Percentiles rank a stretch among this genome's conserved stretches.
phyloP scores from a whole-genome alignment of 495 filamentous ascomycete genomes.

The Neurospora hispaniola region DNA sequence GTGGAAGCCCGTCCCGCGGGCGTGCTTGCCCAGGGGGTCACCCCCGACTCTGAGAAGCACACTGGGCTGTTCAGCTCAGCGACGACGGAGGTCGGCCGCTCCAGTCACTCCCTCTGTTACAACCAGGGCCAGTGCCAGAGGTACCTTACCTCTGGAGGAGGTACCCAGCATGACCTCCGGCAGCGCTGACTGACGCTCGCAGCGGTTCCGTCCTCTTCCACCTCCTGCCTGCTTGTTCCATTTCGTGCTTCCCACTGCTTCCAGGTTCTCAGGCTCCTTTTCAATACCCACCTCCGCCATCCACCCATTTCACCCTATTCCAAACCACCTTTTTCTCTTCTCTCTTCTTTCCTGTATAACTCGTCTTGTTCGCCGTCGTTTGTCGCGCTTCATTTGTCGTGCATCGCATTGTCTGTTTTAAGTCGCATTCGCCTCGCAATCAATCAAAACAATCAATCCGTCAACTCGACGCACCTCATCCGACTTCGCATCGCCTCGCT shows the following conservation, averaged over 20 bases:
- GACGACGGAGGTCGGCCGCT: not conserved
- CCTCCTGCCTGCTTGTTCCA: slow-evolving; percentile 23
- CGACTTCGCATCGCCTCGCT: not conserved
- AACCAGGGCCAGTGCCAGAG: not conserved
- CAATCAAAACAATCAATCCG: not conserved
- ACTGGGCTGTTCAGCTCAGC: not conserved
- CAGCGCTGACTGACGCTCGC: not conserved
- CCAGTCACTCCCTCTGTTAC: not conserved
- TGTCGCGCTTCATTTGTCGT: slow-evolving; percentile 5
- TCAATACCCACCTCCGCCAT: slow-evolving; percentile 13
- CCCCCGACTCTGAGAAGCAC: not conserved
- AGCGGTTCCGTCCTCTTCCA: slow-evolving; percentile 27
- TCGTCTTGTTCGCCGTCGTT: slow-evolving; percentile 25
- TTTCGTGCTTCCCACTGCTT: not conserved
- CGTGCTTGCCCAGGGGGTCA: not conserved
- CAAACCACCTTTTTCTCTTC: slow-evolving; percentile 16
- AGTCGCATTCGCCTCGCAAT: not conserved
- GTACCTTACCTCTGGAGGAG: not conserved
- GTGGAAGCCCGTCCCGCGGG: not conserved
- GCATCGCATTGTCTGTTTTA: slow-evolving; percentile 18
- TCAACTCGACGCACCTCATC: not conserved
- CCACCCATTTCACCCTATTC: slow-evolving; percentile 10
- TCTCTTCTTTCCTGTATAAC: slow-evolving; percentile 18
- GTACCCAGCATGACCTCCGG: not conserved
- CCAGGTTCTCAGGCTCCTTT: slow-evolving; percentile 16